Base-by-base conservation (phyloP, 179 eudicot genomes). In the Amaranthus tricolor region DNA sequence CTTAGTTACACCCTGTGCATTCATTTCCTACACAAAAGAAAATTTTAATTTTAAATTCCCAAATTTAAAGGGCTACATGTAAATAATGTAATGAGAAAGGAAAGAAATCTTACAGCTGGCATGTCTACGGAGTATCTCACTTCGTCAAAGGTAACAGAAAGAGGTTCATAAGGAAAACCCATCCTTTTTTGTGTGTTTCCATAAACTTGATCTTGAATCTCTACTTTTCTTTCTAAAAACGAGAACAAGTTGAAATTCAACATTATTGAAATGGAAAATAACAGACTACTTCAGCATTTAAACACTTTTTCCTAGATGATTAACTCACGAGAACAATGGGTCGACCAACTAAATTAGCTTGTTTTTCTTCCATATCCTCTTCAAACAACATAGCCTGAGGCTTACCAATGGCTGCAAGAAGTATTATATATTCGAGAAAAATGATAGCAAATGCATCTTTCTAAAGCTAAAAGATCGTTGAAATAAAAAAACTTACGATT, bases 111-210 rank as follows among this genome's bases (percentile, higher is more conserved):
- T 84, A 88, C 91, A 80, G 73, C 83, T 75, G 94, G 91, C 89
- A 85, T 89, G 57, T 89, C 94, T 9, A 89, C 88, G 69, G 86
- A 75, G 72, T 89, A 89, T 54, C 75, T 82, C 61, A 89, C 79
- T 5, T 84, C 84, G 51, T 89, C 85, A 71, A 88, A 89, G 47
- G 91, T 72, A 67, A 89, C 82, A 43, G 86, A 80, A 47, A 88
- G 86, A 21, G 94, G 89, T 71, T 76, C 71, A 74, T 88, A 89
- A 47, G 94, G 91, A 74, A 89, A 84, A 76, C 86, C 78, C 89
- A 89, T 85, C 76, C 91, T 91, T 13, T 70, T 80, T 86, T 45
- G 56, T 84, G 31, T 11, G 69, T 47, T 66, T 19, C 16, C 11
- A 66, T 53, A 66, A 66, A 8, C 57, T 49, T 5, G 43, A 1